Base-by-base conservation (phyloP, 495 filamentous ascomycete genomes). In the Aspergillus heteromorphus region DNA sequence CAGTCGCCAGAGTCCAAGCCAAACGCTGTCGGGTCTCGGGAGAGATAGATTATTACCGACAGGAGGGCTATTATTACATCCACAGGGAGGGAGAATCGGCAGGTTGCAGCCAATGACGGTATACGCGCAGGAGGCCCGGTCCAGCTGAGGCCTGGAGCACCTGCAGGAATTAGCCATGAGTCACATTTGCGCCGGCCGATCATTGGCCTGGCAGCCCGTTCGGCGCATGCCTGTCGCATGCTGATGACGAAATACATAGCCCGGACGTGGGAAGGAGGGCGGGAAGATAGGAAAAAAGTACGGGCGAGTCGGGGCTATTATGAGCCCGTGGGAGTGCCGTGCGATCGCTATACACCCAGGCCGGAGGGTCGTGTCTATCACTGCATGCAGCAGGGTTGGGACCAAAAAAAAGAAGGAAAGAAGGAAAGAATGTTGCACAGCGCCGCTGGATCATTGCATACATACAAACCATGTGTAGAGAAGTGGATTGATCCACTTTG, bases 51-150 rank as follows among this genome's bases (percentile, higher is more conserved):
- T 7, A 27, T 3, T 27, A 27, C 7, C 23, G 23, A 27, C 23
- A 27, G 23, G 23, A 27, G 3, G 7, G 3, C 7, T 27, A 27
- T 27, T 27, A 27, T 4, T 38, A 38, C 13, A 38, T n/a, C 34
- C 34, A 36, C 11, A 38, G 13, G 34, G 13, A 38, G 34, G 34
- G 13, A 14, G 13, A 13, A 38, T n/a, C 2, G n/a, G 34, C n/a
- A 13, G 6, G n/a, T n/a, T 1, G 43, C 21, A 4, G 23, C 38
- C 19, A 21, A 56, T 38, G 30, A 20, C 18, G 11, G 56, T 57
- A 51, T 49, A 64, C 63, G 57, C 45, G 59, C 59, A 40, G 30
- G 25, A 19, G 31, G 30, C 13, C 48, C 17, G 17, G 11, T n/a
- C 16, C 29, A 14, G 48, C 31, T 49, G 19, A 20, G n/a, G 31